Base-by-base conservation (phyloP, 495 filamentous ascomycete genomes). In the Daldinia concentrica region DNA sequence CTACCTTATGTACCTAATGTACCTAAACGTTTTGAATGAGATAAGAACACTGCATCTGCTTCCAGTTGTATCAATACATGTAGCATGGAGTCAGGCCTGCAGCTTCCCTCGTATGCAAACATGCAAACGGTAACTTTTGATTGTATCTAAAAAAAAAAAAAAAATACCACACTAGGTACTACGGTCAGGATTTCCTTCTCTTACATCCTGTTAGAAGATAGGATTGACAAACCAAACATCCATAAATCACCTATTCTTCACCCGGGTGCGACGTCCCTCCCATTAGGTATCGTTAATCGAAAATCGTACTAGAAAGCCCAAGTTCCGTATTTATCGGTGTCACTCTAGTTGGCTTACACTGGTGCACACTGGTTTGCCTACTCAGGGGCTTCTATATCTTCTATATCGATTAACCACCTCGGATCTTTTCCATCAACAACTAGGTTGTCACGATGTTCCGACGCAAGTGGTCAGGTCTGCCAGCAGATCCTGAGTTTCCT, bases 401-500 rank as follows among this genome's bases (percentile, higher is more conserved):
- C 30, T 32, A 9, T 32, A 32, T 41, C 7, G 19, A 43, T n/a
- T 0, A 43, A n/a, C 6, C 5, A 6, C 39, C n/a, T 43, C 15
- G 1, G n/a, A 30, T 56, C 4, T n/a, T 27, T 45, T 56, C 17
- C 34, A 24, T 17, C 54, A 9, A 24, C 32, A 59, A 30, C 0
- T 19, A 30, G 51, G 11, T 19, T 22, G 6, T 24, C 62, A 63
- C 54, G 12, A 94, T 96, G 93, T 95, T 93, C 76, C 82, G 87
- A 75, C 88, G 90, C 67, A 78, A 82, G 64, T 79, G 83, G 79
- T 79, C 81, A 69, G 78, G 86, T 82, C 88, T 97, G 6, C 92
- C 92, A n/a, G 64, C 80, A 22, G 94, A 96, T 72, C 87, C 91
- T 3, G 59, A 79, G 14, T 95, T 90, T 71, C 85, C 87, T 15